These are phyloP conservation scores for Coccomyxa sp. DNA, from an alignment of 139 green algal genomes.

Conservation along the genomic window DNA sequence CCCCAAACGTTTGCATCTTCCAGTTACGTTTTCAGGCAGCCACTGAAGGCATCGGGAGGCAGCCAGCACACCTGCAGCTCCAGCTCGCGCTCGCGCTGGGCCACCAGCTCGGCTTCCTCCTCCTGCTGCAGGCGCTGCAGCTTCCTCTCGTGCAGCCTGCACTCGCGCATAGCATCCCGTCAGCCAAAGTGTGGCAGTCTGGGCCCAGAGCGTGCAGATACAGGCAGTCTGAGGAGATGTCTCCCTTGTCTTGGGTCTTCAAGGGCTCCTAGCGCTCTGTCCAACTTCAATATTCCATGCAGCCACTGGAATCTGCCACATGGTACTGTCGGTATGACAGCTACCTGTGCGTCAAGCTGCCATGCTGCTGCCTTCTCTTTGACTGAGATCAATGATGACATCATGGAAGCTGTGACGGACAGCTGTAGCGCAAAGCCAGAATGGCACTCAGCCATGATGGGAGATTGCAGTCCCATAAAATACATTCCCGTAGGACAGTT, in stretches of 20 bases:
- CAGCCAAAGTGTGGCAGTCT: too few species aligned
- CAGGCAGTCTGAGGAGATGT: background rate
- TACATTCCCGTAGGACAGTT: background rate
- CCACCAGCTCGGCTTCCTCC: background rate
- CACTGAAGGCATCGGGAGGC: too few species aligned
- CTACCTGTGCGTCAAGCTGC: too few species aligned
- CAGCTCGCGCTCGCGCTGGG: slow-evolving; percentile 4
- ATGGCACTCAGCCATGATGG: background rate
- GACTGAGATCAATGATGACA: too few species aligned
- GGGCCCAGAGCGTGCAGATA: background rate
- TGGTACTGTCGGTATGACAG: background rate
- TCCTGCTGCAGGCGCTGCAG: background rate
- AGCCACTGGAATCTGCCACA: background rate
- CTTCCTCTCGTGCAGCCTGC: background rate
- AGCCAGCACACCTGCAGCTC: too few species aligned
- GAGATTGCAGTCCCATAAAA: background rate
- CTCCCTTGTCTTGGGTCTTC: background rate
- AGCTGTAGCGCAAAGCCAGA: background rate
- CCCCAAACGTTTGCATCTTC: too few species aligned
- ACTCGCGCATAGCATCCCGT: too few species aligned
- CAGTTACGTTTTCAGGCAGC: too few species aligned
- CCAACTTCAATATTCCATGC: background rate
- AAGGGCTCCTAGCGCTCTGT: background rate
- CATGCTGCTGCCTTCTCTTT: too few species aligned
- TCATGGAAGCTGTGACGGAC: too few species aligned